Evolutionary conservation across 331 rosid species (phyloP), one percentile per base, ranked within the genome.

Genomic region (Telfairia occidentalis): DNA sequence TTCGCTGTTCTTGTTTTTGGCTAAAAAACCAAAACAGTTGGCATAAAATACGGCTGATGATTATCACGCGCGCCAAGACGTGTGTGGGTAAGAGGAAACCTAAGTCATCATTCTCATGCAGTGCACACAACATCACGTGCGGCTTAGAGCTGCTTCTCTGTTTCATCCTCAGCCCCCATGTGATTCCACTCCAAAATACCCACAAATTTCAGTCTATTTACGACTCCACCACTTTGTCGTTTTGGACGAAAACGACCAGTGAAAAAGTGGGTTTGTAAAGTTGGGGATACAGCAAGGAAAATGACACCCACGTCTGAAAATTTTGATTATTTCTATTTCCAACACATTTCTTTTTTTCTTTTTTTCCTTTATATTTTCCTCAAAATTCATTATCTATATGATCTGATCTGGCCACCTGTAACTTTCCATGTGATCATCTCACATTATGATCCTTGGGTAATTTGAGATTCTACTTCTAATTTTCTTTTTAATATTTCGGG

Each of bases 101-200:
- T 42, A 21, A 42, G 53, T 65, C 35, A 43, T 69, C 38, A 43
- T 43, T 69, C 28, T 34, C 34, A 69, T 69, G 55, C 55, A 38
- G 73, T 42, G 53, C 53, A 67, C 73, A 69, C 54, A 23, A 69
- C 37, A 55, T 69, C 74, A 69, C 74, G 74, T 69, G 74, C 7
- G 55, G 28, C 10, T 24, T 69, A 24, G 19, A 63, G 15, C 38
- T 12, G 13, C 35, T 66, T 66, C 21, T 21, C 73, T 66, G 73
- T 40, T 67, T 66, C 38, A 26, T 55, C 48, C 23, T 43, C 74
- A 43, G 55, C 8, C 37, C 35, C 74, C 74, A 69, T 69, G 74
- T 69, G 74, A 42, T 2, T 38, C 4, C 53, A 4, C 55, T 2
- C 35, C 1, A 24, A 65, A 42, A 3, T 2, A 1, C 53, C 54